phyloP scores from a whole-genome alignment of 352 stramenopile species.

The Phytophthora litchii region DNA sequence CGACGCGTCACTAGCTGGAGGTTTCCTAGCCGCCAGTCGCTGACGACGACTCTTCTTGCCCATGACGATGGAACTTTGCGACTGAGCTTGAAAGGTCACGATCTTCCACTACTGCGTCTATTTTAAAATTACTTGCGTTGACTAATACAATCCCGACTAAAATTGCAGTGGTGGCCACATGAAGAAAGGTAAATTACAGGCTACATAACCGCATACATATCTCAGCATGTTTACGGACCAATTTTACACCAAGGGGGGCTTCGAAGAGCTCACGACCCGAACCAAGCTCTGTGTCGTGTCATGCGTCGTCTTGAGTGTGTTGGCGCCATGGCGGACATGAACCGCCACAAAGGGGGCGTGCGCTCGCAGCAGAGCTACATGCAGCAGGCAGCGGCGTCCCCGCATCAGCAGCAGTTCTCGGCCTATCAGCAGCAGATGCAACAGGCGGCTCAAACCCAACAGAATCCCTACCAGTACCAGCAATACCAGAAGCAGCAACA shows the following conservation, averaged over 20 bases:
- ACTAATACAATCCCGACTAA: too few relatives aligned
- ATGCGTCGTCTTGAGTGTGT: constrained; percentile 24
- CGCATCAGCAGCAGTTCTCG: constrained; percentile 41
- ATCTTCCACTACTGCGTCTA: constrained; percentile 13
- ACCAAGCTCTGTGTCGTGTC: constrained; percentile 23
- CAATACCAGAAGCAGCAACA: constrained; percentile 51
- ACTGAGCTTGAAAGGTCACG: constrained; percentile 26
- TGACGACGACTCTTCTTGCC: constrained; percentile 28
- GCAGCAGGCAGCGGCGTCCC: constrained; percentile 29
- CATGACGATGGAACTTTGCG: constrained; percentile 14
- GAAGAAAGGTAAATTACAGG: not conserved
- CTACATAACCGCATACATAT: constrained; percentile 15
- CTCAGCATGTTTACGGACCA: constrained; percentile 18
- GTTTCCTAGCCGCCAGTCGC: constrained; percentile 8
- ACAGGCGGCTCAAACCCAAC: constrained; percentile 41
- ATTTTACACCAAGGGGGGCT: constrained; percentile 13
- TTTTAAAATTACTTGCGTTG: constrained; percentile 23
- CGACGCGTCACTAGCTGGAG: constrained; percentile 1
- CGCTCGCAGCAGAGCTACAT: constrained; percentile 54
- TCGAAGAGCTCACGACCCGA: constrained; percentile 16
- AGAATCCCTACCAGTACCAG: constrained; percentile 44
- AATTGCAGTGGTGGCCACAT: not conserved
- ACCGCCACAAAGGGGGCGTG: constrained; percentile 48
- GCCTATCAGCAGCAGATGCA: constrained; percentile 50
- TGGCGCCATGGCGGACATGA: constrained; percentile 53